These are phyloP conservation scores for Hordeum marinum DNA, from an alignment of 176 grass and related monocot species.

Conservation along the genomic window DNA sequence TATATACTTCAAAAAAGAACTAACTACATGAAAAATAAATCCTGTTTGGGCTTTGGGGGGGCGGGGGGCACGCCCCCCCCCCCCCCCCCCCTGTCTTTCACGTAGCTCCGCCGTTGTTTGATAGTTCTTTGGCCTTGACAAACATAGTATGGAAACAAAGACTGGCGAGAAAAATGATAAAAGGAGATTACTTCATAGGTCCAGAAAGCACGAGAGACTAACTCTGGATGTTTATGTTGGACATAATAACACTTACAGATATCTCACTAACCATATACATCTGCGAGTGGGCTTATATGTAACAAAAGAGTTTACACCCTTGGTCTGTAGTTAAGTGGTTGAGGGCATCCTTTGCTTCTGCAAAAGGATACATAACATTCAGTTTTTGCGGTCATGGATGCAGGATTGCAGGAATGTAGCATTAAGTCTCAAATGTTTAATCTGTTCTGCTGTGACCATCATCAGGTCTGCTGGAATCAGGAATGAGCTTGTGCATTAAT, in stretches of 20 bases:
- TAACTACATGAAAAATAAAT: too few species aligned
- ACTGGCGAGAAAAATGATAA: neutral
- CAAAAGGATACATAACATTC: neutral
- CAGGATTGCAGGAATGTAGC: neutral
- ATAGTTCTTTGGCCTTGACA: neutral
- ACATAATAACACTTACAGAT: slow-evolving; percentile 10
- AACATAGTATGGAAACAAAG: neutral
- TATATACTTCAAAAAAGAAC: too few species aligned
- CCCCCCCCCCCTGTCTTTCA: too few species aligned
- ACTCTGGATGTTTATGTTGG: slow-evolving; percentile 4
- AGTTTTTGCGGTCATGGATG: neutral
- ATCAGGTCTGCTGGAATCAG: neutral
- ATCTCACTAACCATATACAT: neutral
- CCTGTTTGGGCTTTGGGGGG: too few species aligned
- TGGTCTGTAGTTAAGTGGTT: neutral
- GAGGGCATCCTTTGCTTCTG: neutral
- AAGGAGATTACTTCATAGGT: neutral
- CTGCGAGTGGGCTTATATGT: neutral
- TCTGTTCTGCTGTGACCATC: slow-evolving; percentile 10
- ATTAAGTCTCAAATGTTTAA: neutral
- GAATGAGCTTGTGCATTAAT: slow-evolving; percentile 11
- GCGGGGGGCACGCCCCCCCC: too few species aligned
- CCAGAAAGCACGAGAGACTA: neutral
- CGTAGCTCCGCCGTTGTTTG: neutral
- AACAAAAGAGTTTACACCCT: neutral